Evolutionary conservation across 441 rosid species (phyloP).

Genomic region (Erodium texanum): DNA sequence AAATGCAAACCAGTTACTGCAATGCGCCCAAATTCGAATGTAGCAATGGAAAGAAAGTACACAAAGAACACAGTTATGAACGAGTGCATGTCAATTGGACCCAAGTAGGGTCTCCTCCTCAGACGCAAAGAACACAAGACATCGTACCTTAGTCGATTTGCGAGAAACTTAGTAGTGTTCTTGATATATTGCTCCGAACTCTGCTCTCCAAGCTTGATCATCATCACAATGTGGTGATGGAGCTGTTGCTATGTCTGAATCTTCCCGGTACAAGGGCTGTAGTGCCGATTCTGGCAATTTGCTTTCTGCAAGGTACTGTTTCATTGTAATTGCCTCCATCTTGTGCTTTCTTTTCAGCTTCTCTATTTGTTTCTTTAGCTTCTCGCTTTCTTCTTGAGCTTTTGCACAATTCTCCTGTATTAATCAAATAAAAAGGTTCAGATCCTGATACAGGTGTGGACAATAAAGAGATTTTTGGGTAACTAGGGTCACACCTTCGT

Average conservation of each 20-base stretch:
- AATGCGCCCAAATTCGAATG: too few species aligned
- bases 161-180: conserved; percentile 40
- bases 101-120: not conserved
- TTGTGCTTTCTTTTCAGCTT: conserved; percentile 80
- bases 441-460: too few species aligned
- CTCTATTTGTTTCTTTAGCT: conserved; percentile 76
- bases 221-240: conserved; percentile 26
- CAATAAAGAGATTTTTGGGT: too few species aligned
- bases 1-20: not conserved
- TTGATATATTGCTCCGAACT: conserved; percentile 66
- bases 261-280: conserved; percentile 40
- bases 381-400: conserved; percentile 63
- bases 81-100: not conserved
- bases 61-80: not conserved
- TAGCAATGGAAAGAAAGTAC: too few species aligned
- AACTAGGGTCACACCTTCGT: too few species aligned
- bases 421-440: not conserved
- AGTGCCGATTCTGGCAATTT: conserved; percentile 80
- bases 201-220: conserved; percentile 82
- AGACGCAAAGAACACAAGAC: not conserved
- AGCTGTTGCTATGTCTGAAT: conserved; percentile 22
- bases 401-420: conserved; percentile 48
- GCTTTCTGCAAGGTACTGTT: conserved; percentile 72
- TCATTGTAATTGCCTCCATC: conserved; percentile 81
- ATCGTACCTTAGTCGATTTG: not conserved